Evolutionary conservation across 768 basidiomycete genomes (phyloP), one percentile per base, ranked within the genome.

Genomic region (Mycena vulgaris): DNA sequence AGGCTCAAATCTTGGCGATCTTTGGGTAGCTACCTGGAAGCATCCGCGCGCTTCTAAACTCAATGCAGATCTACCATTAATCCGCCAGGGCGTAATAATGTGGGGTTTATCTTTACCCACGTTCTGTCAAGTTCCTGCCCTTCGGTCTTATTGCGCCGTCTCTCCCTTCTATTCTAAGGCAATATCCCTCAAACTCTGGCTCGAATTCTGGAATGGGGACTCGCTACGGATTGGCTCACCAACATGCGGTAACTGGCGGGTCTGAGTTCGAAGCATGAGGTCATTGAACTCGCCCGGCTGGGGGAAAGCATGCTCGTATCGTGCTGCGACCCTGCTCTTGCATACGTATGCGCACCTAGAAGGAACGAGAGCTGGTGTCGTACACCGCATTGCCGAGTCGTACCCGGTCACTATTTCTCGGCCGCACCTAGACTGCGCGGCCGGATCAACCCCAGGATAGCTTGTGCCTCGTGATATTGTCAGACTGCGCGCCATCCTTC

Each of bases 161-260:
- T 17, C 19, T 27, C 21, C 11, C 55, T 37, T 40, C 68, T 58
- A 51, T 62, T 63, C 37, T 53, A 25, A 49, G 57, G 37, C 35
- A 16, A 19, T 28, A 39, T 25, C 35, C 57, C 42, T 52, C 47
- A 66, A 59, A 45, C 57, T 66, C 65, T 52, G 42, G 53, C 59
- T 60, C 33, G 31, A 25, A 58, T 63, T 69, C 68, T 69, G 37
- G 61, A 69, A 69, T 23, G 13, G 27, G 51, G 25, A 25, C 47
- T 39, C 10, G 17, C n/a, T 25, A 61, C 42, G 23, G 58, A 69
- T 42, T 56, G 67, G 45, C 42, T 27, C 13, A 40, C 21, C 10
- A 37, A 57, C 70, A 71, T 57, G 70, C 70, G 65, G 63, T 33
- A 67, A 35, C 58, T 48, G 64, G 65, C 55, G 37, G 37, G 49